Percentiles rank a stretch among this genome's conserved stretches.
phyloP scores from a whole-genome alignment of 1,139 yeast genomes.

The Chernovozyma aurita region DNA sequence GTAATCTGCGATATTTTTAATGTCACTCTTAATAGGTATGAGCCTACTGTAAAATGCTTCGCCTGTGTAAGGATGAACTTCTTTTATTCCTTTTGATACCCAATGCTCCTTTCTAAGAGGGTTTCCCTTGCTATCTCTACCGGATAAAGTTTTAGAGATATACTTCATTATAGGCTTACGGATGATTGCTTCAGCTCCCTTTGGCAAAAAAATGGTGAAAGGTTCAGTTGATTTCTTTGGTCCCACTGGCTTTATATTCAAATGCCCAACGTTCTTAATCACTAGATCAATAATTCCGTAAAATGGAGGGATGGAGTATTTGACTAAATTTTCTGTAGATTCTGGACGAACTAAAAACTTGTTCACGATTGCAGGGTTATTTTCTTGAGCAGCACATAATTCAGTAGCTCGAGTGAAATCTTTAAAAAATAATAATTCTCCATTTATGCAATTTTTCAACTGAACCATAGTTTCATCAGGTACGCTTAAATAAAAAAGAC shows the following conservation, averaged over 20 bases:
- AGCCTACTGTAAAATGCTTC: conserved; percentile 23
- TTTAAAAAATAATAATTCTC: conserved; percentile 21
- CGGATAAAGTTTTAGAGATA: conserved; percentile 29
- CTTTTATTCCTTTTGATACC: conserved; percentile 23
- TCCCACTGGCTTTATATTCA: conserved; percentile 66
- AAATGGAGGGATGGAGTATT: conserved; percentile 63
- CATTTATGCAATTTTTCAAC: conserved; percentile 34
- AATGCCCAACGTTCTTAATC: conserved; percentile 62
- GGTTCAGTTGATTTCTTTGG: conserved; percentile 20
- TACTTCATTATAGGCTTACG: conserved; percentile 36
- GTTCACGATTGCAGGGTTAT: conserved; percentile 19
- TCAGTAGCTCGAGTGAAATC: conserved; percentile 25
- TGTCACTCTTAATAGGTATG: conserved; percentile 14
- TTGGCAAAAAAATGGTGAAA: conserved; percentile 30
- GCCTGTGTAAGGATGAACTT: conserved; percentile 20
- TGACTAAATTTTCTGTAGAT: conserved; percentile 28
- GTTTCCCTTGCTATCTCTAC: conserved; percentile 37
- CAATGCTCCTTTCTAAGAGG: conserved; percentile 27
- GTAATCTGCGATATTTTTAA: conserved; percentile 7
- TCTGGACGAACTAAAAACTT: conserved; percentile 28
- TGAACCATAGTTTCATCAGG: conserved; percentile 42
- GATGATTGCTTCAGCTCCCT: conserved; percentile 25
- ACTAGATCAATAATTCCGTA: conserved; percentile 65
- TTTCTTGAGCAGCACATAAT: conserved; percentile 11
- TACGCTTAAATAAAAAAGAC: conserved; percentile 47